Evolutionary conservation across 768 basidiomycete genomes (phyloP).

Genomic region (Termitomyces sp.): DNA sequence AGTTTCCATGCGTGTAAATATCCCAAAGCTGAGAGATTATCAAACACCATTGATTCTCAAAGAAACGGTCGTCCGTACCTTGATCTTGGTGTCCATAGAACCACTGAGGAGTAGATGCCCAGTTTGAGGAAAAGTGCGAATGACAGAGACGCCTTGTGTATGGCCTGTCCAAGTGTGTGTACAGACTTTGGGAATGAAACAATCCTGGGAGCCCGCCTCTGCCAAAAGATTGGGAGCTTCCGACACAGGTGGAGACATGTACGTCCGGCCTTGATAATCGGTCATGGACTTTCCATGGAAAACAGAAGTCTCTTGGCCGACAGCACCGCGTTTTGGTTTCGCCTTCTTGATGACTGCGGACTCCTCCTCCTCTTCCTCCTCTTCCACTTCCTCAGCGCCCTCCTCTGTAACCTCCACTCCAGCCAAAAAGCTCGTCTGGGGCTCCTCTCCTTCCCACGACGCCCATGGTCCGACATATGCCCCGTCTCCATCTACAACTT

Average conservation of each 20-base stretch:
- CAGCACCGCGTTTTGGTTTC: constrained; percentile 71
- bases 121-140: constrained; percentile 87
- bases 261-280: constrained; percentile 97
- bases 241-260: constrained; percentile 89
- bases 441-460: constrained; percentile 79
- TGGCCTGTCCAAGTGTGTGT: constrained; percentile 99
- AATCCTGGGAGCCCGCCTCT: constrained; percentile 82
- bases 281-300: constrained; percentile 97
- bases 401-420: constrained; percentile 52
- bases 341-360: constrained; percentile 61
- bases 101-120: constrained; percentile 92
- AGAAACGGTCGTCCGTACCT: constrained; percentile 41
- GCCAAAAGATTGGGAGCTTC: constrained; percentile 80
- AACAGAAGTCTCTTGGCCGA: constrained; percentile 86
- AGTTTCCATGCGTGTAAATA: constrained; percentile 94
- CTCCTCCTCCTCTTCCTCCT: constrained; percentile 61
- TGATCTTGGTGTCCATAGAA: constrained; percentile 98
- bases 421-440: constrained; percentile 55
- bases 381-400: constrained; percentile 53
- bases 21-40: constrained; percentile 81
- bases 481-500: constrained; percentile 84
- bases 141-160: constrained; percentile 91
- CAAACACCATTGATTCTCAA: background rate
- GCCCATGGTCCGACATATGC: constrained; percentile 97
- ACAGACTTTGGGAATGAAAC: constrained; percentile 92